phyloP scores from a whole-genome alignment of 1,139 yeast genomes.

The Pichia sp. region DNA sequence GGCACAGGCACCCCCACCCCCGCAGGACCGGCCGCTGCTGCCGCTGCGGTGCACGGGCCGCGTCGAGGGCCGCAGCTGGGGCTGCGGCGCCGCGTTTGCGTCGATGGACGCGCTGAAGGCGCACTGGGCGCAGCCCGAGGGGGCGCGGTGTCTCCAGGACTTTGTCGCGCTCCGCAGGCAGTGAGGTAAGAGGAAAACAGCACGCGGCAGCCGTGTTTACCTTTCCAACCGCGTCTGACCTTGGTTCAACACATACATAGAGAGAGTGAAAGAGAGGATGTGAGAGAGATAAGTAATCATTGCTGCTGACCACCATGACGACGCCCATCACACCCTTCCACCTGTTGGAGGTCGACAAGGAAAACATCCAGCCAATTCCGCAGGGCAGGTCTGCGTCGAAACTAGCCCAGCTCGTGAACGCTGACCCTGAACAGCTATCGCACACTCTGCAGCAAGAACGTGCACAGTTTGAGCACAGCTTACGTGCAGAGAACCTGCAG shows the following conservation, averaged over 20 bases:
- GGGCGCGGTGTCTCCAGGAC: constrained; percentile 1
- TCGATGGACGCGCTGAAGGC: constrained; percentile 3
- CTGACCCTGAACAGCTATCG: constrained; percentile 28
- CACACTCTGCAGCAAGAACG: constrained; percentile 33
- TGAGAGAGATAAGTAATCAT: too few relatives aligned
- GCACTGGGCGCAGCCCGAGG: constrained; percentile 6
- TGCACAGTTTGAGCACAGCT: constrained; percentile 22
- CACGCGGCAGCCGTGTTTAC: too few relatives aligned
- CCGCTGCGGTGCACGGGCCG: constrained; percentile 4
- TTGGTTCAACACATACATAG: too few relatives aligned
- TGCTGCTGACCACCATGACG: too few relatives aligned
- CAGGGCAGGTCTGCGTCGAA: constrained; percentile 67
- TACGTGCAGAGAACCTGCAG: constrained; percentile 38
- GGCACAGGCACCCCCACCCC: not conserved
- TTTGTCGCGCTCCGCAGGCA: constrained; percentile 2
- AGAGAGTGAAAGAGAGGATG: too few relatives aligned
- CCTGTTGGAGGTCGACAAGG: constrained; percentile 64
- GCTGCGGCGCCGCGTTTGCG: constrained; percentile 1
- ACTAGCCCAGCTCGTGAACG: constrained; percentile 41
- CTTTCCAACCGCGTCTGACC: too few relatives aligned
- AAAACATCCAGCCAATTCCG: constrained; percentile 63
- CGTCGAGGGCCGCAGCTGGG: constrained; percentile 1
- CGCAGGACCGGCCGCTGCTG: not conserved
- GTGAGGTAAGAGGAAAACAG: too few relatives aligned
- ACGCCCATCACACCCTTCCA: constrained; percentile 46